Base-by-base conservation (phyloP, 352 stramenopile genomes). In the Peronosclerospora sorghi region DNA sequence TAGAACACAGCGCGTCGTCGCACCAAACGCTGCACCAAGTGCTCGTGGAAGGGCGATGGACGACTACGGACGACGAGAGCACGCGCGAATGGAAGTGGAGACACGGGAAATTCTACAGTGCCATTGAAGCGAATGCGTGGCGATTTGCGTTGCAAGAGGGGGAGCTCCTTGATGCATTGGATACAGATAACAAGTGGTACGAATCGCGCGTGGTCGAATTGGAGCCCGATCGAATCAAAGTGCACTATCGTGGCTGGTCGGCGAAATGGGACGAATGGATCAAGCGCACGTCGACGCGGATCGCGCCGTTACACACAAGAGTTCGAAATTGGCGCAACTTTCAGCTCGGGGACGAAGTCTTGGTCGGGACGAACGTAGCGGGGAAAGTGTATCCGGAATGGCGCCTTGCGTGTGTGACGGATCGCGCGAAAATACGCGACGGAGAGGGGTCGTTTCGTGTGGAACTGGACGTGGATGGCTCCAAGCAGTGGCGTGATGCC, bases 191-290 rank as follows among this genome's bases (percentile, higher is more conserved):
- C 5, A 85, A 88, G 35, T 93, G 80, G 80, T 84, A 83, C 28
- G 79, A 92, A 32, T 82, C 74, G 13, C 59, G 69, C 5, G 51
- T 89, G 13, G 48, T 87, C 2, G 63, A 56, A 0, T n/a, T 75
- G 20, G 48, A 60, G 1, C 30, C 56, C 0, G 56, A 20, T 4
- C 54, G 78, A 2, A 64, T 98, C 23, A 67, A 92, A 23, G 82
- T 98, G 23, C 93, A 98, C 57, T 98, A 97, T 56, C 96, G 97
- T 43, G 95, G 95, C 5, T 98, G 95, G 95, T 96, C 95, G 2
- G 48, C 77, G 8, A 89, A 95, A 47, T 99, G 95, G 95, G 94
- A 99, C 62, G 93, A 98, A 61, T 98, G 92, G 91, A 64, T 98
- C 18, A 52, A 70, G 5, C 82, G 73, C 21, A 69, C 87, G 46